These are phyloP conservation scores for Hippophae rhamnoides DNA, from an alignment of 306 rosid genomes.

Conservation along the genomic window DNA sequence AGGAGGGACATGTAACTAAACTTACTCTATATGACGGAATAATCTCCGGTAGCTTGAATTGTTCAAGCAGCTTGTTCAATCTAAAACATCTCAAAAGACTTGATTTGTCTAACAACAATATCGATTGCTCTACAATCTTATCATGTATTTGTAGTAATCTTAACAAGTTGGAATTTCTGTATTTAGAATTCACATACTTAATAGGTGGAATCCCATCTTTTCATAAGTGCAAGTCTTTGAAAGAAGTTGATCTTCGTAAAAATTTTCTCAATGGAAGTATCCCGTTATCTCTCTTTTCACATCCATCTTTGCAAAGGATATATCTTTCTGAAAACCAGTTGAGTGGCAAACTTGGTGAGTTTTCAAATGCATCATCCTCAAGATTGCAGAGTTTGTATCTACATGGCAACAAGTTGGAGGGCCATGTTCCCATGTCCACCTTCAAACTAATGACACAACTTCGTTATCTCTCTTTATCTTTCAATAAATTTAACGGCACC, in stretches of 20 bases:
- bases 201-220: too few species aligned
- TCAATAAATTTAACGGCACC: conserved; percentile 19
- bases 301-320: too few species aligned
- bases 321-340: background rate
- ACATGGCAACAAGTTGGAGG: background rate
- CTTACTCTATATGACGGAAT: background rate
- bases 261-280: too few species aligned
- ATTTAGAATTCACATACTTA: too few species aligned
- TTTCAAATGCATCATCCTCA: background rate
- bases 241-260: too few species aligned
- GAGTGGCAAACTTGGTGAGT: background rate
- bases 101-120: background rate
- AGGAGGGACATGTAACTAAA: background rate
- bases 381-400: too few species aligned
- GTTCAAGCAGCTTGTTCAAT: too few species aligned
- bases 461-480: background rate
- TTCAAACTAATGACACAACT: background rate
- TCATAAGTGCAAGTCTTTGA: too few species aligned
- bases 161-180: too few species aligned
- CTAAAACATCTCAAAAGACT: background rate
- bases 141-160: too few species aligned
- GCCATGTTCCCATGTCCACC: too few species aligned
- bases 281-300: too few species aligned
- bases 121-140: background rate
- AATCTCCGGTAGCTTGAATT: background rate